phyloP scores from a whole-genome alignment of 2,329 filamentous ascomycete species.

The Penicillium sp. region DNA sequence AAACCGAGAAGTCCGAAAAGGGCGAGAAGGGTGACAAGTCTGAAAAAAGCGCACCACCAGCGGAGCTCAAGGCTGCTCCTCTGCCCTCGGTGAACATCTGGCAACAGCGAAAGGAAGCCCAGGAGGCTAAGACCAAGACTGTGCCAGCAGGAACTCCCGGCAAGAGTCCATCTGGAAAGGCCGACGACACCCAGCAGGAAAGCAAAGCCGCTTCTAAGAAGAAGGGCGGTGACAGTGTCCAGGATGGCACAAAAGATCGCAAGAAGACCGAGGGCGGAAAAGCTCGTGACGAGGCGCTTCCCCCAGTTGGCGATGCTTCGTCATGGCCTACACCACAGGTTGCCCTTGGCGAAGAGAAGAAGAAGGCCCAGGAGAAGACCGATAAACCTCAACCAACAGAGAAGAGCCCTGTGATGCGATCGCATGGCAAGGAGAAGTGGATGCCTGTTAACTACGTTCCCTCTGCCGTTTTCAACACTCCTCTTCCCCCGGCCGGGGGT shows the following conservation, averaged over 20 bases:
- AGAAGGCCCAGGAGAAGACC: slow-evolving; percentile 61
- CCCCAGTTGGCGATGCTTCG: slow-evolving; percentile 67
- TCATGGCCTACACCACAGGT: slow-evolving; percentile 89
- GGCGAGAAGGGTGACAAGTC: slow-evolving; percentile 44
- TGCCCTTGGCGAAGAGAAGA: slow-evolving; percentile 68
- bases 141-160: slow-evolving; percentile 20
- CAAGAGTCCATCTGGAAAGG: slow-evolving; percentile 24
- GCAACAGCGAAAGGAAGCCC: slow-evolving; percentile 68
- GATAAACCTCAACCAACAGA: slow-evolving; percentile 56
- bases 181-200: slow-evolving; percentile 38
- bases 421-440: slow-evolving; percentile 74
- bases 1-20: slow-evolving; percentile 43
- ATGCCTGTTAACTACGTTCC: slow-evolving; percentile 75
- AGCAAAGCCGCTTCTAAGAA: slow-evolving; percentile 39
- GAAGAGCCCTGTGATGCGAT: slow-evolving; percentile 53
- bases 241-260: slow-evolving; percentile 30
- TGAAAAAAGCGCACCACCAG: slow-evolving; percentile 54
- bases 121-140: slow-evolving; percentile 48
- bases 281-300: slow-evolving; percentile 43
- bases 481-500: slow-evolving; percentile 49
- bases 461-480: slow-evolving; percentile 79
- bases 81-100: slow-evolving; percentile 82
- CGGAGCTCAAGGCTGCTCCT: slow-evolving; percentile 70
- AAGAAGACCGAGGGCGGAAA: slow-evolving; percentile 41
- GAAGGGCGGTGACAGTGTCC: slow-evolving; percentile 31